Evolutionary conservation across 163 green algal genomes (phyloP).

Genomic region (Trebouxia gelatinosa): DNA sequence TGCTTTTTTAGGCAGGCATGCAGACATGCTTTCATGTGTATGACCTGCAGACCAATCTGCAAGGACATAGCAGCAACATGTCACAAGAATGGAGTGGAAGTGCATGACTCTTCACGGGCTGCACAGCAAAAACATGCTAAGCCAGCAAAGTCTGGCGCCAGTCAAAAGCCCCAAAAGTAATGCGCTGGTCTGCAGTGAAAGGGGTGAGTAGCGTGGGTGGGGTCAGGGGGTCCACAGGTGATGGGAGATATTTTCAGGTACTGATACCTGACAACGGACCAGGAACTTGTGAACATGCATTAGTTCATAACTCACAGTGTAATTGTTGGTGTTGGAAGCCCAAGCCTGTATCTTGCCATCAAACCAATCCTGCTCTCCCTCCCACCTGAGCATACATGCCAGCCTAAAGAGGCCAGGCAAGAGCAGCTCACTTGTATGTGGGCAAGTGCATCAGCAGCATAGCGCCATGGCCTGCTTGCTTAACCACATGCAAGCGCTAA

Average conservation of each 20-base stretch:
- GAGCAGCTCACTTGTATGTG: background rate
- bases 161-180: background rate
- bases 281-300: background rate
- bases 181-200: background rate
- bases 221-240: background rate
- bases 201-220: no score
- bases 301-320: background rate
- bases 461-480: background rate
- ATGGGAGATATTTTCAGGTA: background rate
- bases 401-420: background rate
- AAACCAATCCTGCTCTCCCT: slow-evolving; percentile 8
- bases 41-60: no score
- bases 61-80: background rate
- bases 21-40: background rate
- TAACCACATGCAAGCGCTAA: background rate
- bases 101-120: background rate
- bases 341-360: background rate
- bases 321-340: background rate
- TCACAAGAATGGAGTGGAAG: background rate
- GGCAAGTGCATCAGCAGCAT: background rate
- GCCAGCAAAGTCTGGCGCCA: background rate
- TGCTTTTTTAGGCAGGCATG: background rate
- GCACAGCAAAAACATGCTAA: background rate
- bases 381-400: background rate
- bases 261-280: background rate